phyloP scores from a whole-genome alignment of 352 stramenopile genomes.

The Phytophthora sp. region DNA sequence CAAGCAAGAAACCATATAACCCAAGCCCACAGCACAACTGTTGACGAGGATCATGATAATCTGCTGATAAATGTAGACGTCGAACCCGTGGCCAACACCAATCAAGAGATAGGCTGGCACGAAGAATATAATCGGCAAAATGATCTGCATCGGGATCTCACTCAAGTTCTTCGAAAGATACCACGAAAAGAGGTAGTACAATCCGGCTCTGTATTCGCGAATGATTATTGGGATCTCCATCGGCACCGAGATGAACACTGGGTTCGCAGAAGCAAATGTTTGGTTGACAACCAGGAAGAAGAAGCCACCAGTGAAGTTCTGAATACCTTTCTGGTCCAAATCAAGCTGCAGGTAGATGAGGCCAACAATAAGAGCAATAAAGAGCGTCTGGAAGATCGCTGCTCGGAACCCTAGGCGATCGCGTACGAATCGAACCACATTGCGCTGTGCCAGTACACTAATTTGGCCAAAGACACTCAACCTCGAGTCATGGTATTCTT shows the following conservation, averaged over 20 bases:
- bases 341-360: slow-evolving; percentile 59
- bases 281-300: slow-evolving; percentile 60
- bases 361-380: slow-evolving; percentile 45
- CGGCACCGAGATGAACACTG: slow-evolving; percentile 46
- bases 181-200: slow-evolving; percentile 50
- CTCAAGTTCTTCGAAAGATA: slow-evolving; percentile 62
- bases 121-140: slow-evolving; percentile 52
- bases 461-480: slow-evolving; percentile 38
- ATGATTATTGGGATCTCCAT: slow-evolving; percentile 51
- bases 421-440: slow-evolving; percentile 43
- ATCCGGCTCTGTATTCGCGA: slow-evolving; percentile 44
- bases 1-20: slow-evolving; percentile 51
- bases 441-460: slow-evolving; percentile 42
- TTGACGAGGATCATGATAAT: slow-evolving; percentile 48
- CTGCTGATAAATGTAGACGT: slow-evolving; percentile 44
- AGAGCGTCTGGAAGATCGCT: slow-evolving; percentile 35
- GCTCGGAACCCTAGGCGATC: slow-evolving; percentile 39
- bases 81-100: slow-evolving; percentile 43
- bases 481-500: slow-evolving; percentile 20
- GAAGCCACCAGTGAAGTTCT: slow-evolving; percentile 50
- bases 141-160: slow-evolving; percentile 52
- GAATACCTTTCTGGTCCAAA: slow-evolving; percentile 45
- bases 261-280: slow-evolving; percentile 39
- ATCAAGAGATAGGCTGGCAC: slow-evolving; percentile 48
- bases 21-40: slow-evolving; percentile 44